Conservation (phyloP, 768 basidiomycete species). For the Phanerodontia chrysosporium region DNA sequence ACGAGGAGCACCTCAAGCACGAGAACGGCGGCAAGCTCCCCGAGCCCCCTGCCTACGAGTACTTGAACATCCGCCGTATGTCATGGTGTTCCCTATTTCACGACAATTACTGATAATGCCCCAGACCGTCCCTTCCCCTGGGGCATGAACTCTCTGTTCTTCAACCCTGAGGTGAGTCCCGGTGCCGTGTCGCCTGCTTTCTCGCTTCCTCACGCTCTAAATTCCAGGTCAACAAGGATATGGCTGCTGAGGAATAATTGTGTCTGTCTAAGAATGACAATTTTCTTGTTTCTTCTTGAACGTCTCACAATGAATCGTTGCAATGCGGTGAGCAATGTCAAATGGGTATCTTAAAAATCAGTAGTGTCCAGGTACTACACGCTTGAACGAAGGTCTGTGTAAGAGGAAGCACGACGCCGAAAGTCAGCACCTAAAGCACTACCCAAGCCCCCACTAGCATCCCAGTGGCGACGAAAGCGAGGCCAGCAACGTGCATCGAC, state of each 20-base stretch:
- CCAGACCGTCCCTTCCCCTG: constrained; percentile 74
- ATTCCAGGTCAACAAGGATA: constrained; percentile 60
- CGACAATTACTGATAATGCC: neutral
- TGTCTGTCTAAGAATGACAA: neutral
- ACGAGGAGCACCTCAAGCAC: constrained; percentile 63
- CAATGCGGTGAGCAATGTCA: neutral
- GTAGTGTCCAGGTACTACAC: neutral
- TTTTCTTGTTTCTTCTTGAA: neutral
- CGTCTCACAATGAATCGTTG: neutral
- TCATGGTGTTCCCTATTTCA: neutral
- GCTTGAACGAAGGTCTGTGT: neutral
- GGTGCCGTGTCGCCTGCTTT: neutral
- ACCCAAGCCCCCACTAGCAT: constrained; percentile 38
- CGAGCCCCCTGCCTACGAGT: constrained; percentile 67
- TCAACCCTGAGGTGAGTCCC: constrained; percentile 66
- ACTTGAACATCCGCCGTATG: constrained; percentile 61
- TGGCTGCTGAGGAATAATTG: constrained; percentile 32
- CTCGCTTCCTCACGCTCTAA: neutral
- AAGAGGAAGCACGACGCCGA: too few relatives aligned
- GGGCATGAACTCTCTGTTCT: constrained; percentile 83
- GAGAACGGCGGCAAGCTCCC: constrained; percentile 74
- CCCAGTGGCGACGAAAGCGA: constrained; percentile 28
- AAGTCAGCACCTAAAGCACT: constrained; percentile 26
- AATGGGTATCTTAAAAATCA: neutral
- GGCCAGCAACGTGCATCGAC: constrained; percentile 26